Percentiles rank a stretch among this genome's conserved stretches.
These are phyloP conservation scores for Aspergillus ustus DNA, from an alignment of 2,329 filamentous ascomycete species.

Conservation along the genomic window DNA sequence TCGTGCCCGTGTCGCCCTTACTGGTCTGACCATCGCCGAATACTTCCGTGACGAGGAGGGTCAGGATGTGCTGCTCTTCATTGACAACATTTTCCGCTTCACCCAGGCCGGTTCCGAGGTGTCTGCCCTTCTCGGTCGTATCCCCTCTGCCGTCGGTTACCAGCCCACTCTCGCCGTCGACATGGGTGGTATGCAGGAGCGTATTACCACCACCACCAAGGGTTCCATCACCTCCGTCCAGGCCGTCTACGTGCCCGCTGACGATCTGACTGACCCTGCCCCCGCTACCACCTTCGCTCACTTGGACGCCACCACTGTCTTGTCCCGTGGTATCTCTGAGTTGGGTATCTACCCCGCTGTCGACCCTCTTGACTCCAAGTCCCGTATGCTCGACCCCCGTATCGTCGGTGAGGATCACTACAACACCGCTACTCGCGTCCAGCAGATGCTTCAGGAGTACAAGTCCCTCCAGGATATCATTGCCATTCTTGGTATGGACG, in stretches of 20 bases:
- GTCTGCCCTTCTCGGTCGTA: slow-evolving; percentile 98
- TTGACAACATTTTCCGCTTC: slow-evolving; percentile 99
- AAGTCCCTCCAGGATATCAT: slow-evolving; percentile 99
- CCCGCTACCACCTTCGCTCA: slow-evolving; percentile 99
- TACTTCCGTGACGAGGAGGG: slow-evolving; percentile 82
- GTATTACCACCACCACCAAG: slow-evolving; percentile 99
- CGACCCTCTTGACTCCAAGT: slow-evolving; percentile 99
- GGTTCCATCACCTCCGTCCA: slow-evolving; percentile 99
- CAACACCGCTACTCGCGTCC: slow-evolving; percentile 88
- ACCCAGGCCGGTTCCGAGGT: slow-evolving; percentile 99
- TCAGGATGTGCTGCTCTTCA: slow-evolving; percentile 98
- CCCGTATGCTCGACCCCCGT: slow-evolving; percentile 98
- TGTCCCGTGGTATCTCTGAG: slow-evolving; percentile 99
- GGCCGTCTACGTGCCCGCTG: slow-evolving; percentile 99
- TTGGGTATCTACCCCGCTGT: slow-evolving; percentile 99
- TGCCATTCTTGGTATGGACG: slow-evolving; percentile 99
- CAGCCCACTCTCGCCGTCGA: slow-evolving; percentile 97
- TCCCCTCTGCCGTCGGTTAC: slow-evolving; percentile 99
- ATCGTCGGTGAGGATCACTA: slow-evolving; percentile 98
- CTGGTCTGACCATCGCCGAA: slow-evolving; percentile 71
- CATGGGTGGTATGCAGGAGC: slow-evolving; percentile 99
- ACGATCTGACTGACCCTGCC: slow-evolving; percentile 99
- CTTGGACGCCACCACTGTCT: slow-evolving; percentile 99
- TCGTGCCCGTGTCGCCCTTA: slow-evolving; percentile 99
- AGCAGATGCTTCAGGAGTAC: slow-evolving; percentile 99